phyloP scores from a whole-genome alignment of 768 basidiomycete species.

The Infundibulicybe gibba region DNA sequence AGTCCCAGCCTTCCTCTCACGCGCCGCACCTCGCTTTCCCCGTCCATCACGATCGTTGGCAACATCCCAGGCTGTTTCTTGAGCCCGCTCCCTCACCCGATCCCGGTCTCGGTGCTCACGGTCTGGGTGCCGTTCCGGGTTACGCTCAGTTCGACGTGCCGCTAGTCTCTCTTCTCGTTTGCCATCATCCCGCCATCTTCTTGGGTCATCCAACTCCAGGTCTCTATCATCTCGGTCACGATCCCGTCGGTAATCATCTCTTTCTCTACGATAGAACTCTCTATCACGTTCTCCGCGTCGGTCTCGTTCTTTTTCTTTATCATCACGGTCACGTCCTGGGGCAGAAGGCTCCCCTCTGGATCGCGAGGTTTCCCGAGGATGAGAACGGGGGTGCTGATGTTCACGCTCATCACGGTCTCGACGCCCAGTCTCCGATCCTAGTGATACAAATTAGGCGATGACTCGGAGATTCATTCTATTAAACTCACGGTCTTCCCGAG shows the following conservation, averaged over 20 bases:
- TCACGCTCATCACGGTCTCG: constrained; percentile 64
- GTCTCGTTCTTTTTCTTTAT: constrained; percentile 32
- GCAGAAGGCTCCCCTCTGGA: constrained; percentile 55
- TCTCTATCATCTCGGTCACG: constrained; percentile 40
- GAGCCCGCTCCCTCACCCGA: constrained; percentile 32
- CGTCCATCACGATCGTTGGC: constrained; percentile 53
- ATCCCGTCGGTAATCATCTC: constrained; percentile 27
- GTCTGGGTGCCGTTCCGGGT: constrained; percentile 17
- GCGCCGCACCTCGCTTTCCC: constrained; percentile 52
- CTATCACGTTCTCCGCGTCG: constrained; percentile 27
- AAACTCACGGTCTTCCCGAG: constrained; percentile 60
- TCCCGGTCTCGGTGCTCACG: constrained; percentile 37
- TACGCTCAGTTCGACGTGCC: constrained; percentile 52
- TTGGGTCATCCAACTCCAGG: constrained; percentile 58
- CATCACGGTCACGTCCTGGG: constrained; percentile 44
- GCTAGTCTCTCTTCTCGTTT: constrained; percentile 74
- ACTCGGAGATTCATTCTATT: neutral
- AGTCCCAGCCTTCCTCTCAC: constrained; percentile 49
- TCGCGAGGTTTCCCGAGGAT: constrained; percentile 59
- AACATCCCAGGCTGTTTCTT: constrained; percentile 42
- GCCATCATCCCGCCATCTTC: constrained; percentile 82
- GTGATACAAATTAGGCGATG: constrained; percentile 3
- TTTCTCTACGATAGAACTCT: constrained; percentile 37
- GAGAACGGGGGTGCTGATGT: constrained; percentile 61
- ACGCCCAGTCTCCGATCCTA: constrained; percentile 52